Percentiles rank a stretch among this genome's conserved stretches.
phyloP scores from a whole-genome alignment of 768 basidiomycete species.

The Collybiopsis luxurians region DNA sequence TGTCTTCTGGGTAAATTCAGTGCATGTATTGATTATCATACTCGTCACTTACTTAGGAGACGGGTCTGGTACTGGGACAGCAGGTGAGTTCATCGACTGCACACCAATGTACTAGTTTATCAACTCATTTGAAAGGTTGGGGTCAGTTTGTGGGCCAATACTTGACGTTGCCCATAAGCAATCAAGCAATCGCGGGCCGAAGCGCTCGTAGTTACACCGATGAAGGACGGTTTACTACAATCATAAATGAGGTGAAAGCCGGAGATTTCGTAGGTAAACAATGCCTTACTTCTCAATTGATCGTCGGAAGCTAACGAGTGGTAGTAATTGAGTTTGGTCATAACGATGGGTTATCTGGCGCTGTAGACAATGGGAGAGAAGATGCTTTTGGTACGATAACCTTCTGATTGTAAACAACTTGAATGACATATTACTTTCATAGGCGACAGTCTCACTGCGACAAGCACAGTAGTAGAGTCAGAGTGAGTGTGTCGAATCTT shows the following conservation, averaged over 20 bases:
- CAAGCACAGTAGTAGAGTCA: conserved; percentile 31
- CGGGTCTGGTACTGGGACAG: conserved; percentile 33
- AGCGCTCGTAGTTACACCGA: conserved; percentile 47
- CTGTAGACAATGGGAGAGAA: conserved; percentile 39
- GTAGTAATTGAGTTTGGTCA: conserved; percentile 25
- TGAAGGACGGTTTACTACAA: conserved; percentile 42
- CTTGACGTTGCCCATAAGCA: conserved; percentile 40
- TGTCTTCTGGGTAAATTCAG: too few relatives aligned
- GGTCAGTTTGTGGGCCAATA: conserved; percentile 41
- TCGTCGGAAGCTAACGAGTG: background rate
- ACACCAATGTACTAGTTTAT: background rate
- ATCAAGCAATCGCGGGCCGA: conserved; percentile 43
- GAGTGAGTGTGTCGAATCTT: conserved; percentile 23
- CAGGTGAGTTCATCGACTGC: background rate
- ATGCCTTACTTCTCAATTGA: background rate
- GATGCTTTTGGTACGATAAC: conserved; percentile 30
- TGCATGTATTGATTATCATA: too few relatives aligned
- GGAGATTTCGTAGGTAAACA: conserved; percentile 36
- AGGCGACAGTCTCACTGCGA: conserved; percentile 31
- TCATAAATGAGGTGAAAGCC: conserved; percentile 35
- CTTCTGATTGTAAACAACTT: too few relatives aligned
- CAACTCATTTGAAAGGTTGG: conserved; percentile 34
- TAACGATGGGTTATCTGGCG: conserved; percentile 20
- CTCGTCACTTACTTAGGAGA: too few relatives aligned
- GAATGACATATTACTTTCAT: too few relatives aligned